phyloP scores from a whole-genome alignment of 148 eudicot species.

The Fagopyrum esculentum region DNA sequence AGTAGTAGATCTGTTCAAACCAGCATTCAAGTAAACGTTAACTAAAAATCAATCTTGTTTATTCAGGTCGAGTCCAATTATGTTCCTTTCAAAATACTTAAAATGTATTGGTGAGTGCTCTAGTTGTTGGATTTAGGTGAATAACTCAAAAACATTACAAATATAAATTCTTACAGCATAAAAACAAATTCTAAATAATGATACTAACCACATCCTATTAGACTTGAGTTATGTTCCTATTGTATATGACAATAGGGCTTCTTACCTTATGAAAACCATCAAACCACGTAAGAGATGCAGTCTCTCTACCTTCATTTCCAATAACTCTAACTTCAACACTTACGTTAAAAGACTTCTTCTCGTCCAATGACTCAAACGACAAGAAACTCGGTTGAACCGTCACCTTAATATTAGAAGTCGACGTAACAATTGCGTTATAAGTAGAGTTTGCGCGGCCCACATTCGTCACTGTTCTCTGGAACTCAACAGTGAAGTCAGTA shows the following conservation, averaged over 20 bases:
- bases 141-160: no score
- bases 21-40: no score
- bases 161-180: no score
- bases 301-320: background rate
- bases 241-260: conserved; percentile 42
- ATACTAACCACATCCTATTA: no score
- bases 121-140: no score
- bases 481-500: conserved; percentile 9
- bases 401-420: conserved; percentile 7
- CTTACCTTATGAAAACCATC: conserved; percentile 47
- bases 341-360: conserved; percentile 29
- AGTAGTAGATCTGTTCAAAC: no score
- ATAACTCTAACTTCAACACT: conserved; percentile 18
- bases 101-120: no score
- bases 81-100: no score
- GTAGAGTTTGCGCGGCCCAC: conserved; percentile 14
- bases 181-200: no score
- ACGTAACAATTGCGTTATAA: conserved; percentile 26
- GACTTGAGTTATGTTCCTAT: background rate
- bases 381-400: conserved; percentile 32
- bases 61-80: no score
- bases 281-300: conserved; percentile 38
- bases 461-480: conserved; percentile 46
- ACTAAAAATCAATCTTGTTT: no score
- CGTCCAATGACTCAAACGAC: conserved; percentile 26